Evolutionary conservation across 2,329 filamentous ascomycete genomes (phyloP).

Genomic region (Ophiostoma sp.): DNA sequence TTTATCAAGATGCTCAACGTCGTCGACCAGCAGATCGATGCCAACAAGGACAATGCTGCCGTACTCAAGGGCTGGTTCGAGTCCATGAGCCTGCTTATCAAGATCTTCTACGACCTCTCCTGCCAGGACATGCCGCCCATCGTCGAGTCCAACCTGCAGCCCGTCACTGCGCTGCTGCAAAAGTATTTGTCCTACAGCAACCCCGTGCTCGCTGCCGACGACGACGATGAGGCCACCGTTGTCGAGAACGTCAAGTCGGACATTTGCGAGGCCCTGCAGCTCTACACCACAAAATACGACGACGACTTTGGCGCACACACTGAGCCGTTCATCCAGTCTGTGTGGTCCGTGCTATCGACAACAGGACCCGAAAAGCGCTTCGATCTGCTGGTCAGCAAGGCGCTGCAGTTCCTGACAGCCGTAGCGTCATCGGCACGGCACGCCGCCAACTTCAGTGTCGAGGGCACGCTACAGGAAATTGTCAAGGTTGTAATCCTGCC

Average conservation of each 20-base stretch:
- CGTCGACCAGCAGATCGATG: slow-evolving; percentile 65
- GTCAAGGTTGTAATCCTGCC: slow-evolving; percentile 94
- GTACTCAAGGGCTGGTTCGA: slow-evolving; percentile 73
- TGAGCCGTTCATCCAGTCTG: slow-evolving; percentile 77
- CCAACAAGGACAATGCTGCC: slow-evolving; percentile 69
- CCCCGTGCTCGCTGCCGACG: slow-evolving; percentile 54
- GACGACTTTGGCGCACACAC: slow-evolving; percentile 83
- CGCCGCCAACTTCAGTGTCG: slow-evolving; percentile 77
- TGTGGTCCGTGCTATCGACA: slow-evolving; percentile 84
- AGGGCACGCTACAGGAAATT: slow-evolving; percentile 73
- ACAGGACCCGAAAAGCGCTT: slow-evolving; percentile 86
- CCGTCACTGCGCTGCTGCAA: slow-evolving; percentile 73
- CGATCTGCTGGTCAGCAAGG: slow-evolving; percentile 89
- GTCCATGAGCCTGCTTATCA: slow-evolving; percentile 80
- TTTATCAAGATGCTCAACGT: slow-evolving; percentile 76
- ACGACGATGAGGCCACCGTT: slow-evolving; percentile 83
- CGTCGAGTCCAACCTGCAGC: slow-evolving; percentile 80
- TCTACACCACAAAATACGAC: slow-evolving; percentile 92
- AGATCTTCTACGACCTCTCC: slow-evolving; percentile 94
- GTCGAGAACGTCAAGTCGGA: slow-evolving; percentile 85
- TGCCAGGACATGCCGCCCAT: slow-evolving; percentile 92
- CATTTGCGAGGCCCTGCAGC: slow-evolving; percentile 83
- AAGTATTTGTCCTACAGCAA: slow-evolving; percentile 93
- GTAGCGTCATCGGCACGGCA: slow-evolving; percentile 74
- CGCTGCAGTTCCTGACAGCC: slow-evolving; percentile 87